These are phyloP conservation scores for Solanum hybrid DNA, from an alignment of 305 asterid species.

Conservation along the genomic window DNA sequence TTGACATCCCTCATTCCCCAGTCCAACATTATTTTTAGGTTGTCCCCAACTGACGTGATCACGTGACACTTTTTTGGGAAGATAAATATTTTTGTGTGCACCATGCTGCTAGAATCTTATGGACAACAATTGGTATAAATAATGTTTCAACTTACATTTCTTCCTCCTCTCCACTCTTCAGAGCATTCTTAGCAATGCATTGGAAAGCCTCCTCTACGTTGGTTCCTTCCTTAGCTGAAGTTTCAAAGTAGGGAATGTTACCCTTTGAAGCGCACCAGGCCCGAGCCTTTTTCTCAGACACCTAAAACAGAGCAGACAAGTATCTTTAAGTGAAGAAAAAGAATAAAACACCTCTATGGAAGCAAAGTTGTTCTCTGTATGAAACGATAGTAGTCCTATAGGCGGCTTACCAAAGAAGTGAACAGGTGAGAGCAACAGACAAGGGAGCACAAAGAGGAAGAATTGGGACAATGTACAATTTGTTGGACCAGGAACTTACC, in stretches of 20 bases:
- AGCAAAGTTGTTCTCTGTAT: neutral
- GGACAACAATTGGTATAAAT: neutral
- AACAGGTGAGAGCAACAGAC: neutral
- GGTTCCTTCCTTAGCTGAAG: constrained; percentile 85
- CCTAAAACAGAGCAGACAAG: constrained; percentile 17
- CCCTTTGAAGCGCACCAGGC: constrained; percentile 50
- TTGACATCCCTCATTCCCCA: neutral
- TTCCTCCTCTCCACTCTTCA: constrained; percentile 46
- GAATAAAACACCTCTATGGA: neutral
- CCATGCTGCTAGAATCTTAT: neutral
- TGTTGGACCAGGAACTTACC: constrained; percentile 32
- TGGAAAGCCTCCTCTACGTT: constrained; percentile 86
- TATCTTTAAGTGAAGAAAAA: neutral
- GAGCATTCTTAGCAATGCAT: constrained; percentile 56
- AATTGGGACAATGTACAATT: neutral
- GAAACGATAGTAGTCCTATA: neutral
- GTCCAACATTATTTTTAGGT: neutral
- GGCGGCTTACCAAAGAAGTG: neutral
- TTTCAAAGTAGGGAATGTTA: constrained; percentile 69
- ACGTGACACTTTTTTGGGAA: neutral
- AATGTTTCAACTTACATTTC: constrained; percentile 49
- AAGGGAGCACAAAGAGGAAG: neutral
- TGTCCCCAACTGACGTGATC: neutral
- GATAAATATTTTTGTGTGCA: neutral
- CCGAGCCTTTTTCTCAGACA: constrained; percentile 48